Conservation (phyloP, 805 yeast species). For the Tetrapisispora namnaoensis region DNA sequence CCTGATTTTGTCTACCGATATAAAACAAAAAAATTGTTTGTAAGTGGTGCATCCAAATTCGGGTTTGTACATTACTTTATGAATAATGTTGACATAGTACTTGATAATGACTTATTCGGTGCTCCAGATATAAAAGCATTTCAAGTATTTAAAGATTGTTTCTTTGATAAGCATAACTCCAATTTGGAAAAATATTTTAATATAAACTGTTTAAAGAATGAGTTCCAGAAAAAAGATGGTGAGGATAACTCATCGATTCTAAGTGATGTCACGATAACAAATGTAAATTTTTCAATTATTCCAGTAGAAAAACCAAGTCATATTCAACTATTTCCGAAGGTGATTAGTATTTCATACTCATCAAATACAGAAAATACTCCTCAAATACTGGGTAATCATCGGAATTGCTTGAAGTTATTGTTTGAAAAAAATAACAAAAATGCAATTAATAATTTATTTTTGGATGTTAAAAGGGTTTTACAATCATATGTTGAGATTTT, state of each 20-base stretch:
- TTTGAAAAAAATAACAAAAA: slow-evolving; percentile 6
- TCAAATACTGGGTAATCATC: slow-evolving; percentile 1
- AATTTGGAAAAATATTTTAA: neutral
- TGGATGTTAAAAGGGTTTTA: slow-evolving; percentile 10
- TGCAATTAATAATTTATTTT: slow-evolving; percentile 6
- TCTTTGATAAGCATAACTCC: neutral
- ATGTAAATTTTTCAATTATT: neutral
- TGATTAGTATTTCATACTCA: slow-evolving; percentile 1
- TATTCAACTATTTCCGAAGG: slow-evolving; percentile 6
- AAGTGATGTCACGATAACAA: neutral
- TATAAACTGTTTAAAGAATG: neutral
- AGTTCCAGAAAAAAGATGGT: neutral
- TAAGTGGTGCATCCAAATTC: neutral
- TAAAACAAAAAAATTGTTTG: neutral
- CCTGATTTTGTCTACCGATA: neutral
- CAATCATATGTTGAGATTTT: slow-evolving; percentile 12
- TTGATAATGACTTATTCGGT: neutral
- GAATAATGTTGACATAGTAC: neutral
- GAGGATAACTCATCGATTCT: neutral
- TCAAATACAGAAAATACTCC: neutral
- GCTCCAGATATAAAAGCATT: neutral
- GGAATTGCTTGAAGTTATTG: slow-evolving; percentile 6
- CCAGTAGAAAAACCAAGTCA: neutral
- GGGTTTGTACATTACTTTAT: neutral
- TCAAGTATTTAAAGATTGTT: slow-evolving; percentile 3